Base-by-base conservation (phyloP, 1,139 yeast species). In the Debaryomyces nepalensis region DNA sequence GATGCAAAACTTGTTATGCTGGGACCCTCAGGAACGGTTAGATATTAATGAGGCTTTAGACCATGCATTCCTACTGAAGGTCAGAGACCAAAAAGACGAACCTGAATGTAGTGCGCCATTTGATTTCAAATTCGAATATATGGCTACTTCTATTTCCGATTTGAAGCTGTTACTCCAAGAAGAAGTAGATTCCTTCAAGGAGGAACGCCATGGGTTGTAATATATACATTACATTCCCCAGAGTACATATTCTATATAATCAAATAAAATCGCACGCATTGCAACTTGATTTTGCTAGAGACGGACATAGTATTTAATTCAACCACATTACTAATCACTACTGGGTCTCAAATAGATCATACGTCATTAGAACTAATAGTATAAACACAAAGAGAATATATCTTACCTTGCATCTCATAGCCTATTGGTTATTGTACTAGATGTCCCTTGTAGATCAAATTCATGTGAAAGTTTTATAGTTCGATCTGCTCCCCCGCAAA, bases 101-200 rank as follows among this genome's bases (percentile, higher is more conserved):
- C 75, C 81, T 0, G 54, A 41, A 0, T 72, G 82, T 44, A 52
- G 56, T 0, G 64, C 65, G 3, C 59, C 68, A 1, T 86, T 86
- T 58, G 83, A 83, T 54, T 84, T 82, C 51, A 71, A 80, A 23
- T 84, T 82, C 57, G 95, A 86, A 57, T 73, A 58, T 52, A 49
- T 56, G 19, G 65, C 65, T 9, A 50, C 41, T 15, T 57, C 66
- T 5, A 55, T 73, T 44, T 54, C 64, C 11, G 77, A 71, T n/a
- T 65, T 80, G 57, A 71, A 70, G 48, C 49, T 52, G 4, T 53
- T 77, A 42, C 63, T 82, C 20, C 75, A 70, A 41, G 66, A 68
- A 14, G 87, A 82, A 51, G 71, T 72, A 11, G 54, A 50, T 9
- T 51, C 49, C 11, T 70, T 71, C 47, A 69, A 62, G 41, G 24